Base-by-base conservation (phyloP, 495 filamentous ascomycete genomes). In the Neurospora terricola region DNA sequence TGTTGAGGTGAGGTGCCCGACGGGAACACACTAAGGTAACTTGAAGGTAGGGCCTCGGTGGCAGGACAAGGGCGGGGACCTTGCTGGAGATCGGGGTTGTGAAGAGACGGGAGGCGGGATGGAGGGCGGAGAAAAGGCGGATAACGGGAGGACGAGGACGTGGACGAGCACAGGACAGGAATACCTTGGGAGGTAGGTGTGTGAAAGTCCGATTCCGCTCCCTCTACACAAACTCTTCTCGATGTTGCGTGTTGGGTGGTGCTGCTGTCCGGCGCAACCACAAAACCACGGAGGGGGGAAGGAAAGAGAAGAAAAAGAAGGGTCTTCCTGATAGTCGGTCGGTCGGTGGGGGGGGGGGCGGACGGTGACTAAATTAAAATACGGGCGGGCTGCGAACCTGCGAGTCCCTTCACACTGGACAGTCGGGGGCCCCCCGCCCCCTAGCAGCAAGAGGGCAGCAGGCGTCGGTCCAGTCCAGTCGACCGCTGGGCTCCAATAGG, bases 341-440 rank as follows among this genome's bases (percentile, higher is more conserved):
- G 54, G 54, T 18, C 21, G 48, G 54, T 38, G 54, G 30, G 59
- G 54, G 59, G 54, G 30, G 59, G 23, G 7, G 68, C 5, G 54
- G 73, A 21, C 39, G 38, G 69, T 70, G 74, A 72, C 75, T 76
- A 76, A 76, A 76, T 76, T 72, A 75, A 76, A 76, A 74, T 72
- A 72, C 73, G 73, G 37, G 66, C 21, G 38, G 39, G 36, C 48
- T 23, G 62, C 69, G 23, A 69, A 48, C 27, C 69, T 72, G 75
- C 73, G 75, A 70, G 72, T 75, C 75, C 48, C 48, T 59, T 59
- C 48, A 59, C 48, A 59, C n/a, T n/a, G n/a, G n/a, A n/a, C 5
- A 27, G 42, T 59, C 48, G 21, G 48, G n/a, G 23, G 21, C 21
- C 21, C 21, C 48, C 48, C 48, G 48, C 27, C 11, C 48, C 48